Evolutionary conservation across 345 rosid genomes (phyloP).

Genomic region (Eucalyptus tenuipes): DNA sequence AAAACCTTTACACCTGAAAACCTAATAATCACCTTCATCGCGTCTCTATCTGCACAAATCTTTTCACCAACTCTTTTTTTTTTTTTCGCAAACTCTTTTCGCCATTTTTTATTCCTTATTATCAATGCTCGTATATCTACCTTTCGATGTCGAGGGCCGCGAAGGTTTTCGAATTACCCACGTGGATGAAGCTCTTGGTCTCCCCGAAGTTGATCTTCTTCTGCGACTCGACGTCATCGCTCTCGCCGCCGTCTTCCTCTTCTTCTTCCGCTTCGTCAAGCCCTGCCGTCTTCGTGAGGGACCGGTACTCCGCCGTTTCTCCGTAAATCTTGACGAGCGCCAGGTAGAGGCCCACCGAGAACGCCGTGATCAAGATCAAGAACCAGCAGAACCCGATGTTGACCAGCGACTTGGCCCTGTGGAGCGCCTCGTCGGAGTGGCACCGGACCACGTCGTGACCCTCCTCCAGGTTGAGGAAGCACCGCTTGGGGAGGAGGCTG

Average conservation of each 20-base stretch:
- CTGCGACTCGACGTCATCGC: conserved; percentile 37
- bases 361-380: conserved; percentile 24
- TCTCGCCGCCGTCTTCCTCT: conserved; percentile 11
- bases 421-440: conserved; percentile 26
- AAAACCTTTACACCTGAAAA: neutral
- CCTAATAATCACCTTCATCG: neutral
- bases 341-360: conserved; percentile 29
- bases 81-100: neutral
- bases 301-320: conserved; percentile 20
- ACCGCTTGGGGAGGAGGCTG: conserved; percentile 41
- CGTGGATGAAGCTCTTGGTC: conserved; percentile 12
- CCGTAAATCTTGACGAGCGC: conserved; percentile 20
- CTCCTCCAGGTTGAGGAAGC: conserved; percentile 50
- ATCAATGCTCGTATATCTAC: neutral
- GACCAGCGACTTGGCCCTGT: conserved; percentile 71
- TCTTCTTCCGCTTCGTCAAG: neutral
- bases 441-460: conserved; percentile 65
- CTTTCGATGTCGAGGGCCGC: conserved; percentile 23
- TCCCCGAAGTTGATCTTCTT: neutral
- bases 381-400: conserved; percentile 63
- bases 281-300: conserved; percentile 13
- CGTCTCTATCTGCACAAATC: neutral
- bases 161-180: conserved; percentile 9
- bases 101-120: neutral
- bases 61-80: neutral